These are phyloP conservation scores for Euphrasia arctica DNA, from an alignment of 305 asterid species.

Conservation along the genomic window DNA sequence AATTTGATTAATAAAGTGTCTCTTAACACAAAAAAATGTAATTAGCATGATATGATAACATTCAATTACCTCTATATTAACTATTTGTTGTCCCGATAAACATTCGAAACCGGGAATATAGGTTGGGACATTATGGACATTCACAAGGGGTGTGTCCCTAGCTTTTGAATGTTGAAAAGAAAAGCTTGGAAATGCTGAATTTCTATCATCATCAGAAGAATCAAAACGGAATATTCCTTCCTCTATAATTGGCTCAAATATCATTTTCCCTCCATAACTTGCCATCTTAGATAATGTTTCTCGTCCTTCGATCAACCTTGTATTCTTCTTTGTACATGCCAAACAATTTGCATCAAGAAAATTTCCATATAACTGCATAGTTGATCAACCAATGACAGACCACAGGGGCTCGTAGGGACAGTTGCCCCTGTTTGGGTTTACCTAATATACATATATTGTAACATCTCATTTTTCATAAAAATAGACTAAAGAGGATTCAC, in stretches of 20 bases:
- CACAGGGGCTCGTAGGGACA: too few relatives aligned
- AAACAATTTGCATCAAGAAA: conserved; percentile 25
- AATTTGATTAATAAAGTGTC: conserved; percentile 5
- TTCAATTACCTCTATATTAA: conserved; percentile 55
- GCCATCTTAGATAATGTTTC: conserved; percentile 49
- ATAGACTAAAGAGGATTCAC: too few relatives aligned
- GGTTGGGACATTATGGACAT: conserved; percentile 44
- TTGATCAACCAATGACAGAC: too few relatives aligned
- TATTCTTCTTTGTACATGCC: conserved; percentile 35
- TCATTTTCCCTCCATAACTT: conserved; percentile 58
- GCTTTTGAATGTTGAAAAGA: conserved; percentile 59
- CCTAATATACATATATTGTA: too few relatives aligned
- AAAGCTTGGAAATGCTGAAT: conserved; percentile 76
- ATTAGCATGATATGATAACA: conserved; percentile 8
- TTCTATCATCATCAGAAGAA: conserved; percentile 72
- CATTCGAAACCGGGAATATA: conserved; percentile 67
- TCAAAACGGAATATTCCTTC: conserved; percentile 94
- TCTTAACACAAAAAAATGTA: not conserved
- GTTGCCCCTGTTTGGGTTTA: too few relatives aligned
- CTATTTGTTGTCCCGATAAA: conserved; percentile 63
- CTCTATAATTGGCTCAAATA: conserved; percentile 81
- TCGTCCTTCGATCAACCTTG: conserved; percentile 34
- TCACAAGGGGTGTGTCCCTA: conserved; percentile 66
- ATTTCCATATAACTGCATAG: not conserved
- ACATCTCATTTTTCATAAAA: too few relatives aligned